Conservation (phyloP, 305 asterid genomes). For the Rubia tinctorum region DNA sequence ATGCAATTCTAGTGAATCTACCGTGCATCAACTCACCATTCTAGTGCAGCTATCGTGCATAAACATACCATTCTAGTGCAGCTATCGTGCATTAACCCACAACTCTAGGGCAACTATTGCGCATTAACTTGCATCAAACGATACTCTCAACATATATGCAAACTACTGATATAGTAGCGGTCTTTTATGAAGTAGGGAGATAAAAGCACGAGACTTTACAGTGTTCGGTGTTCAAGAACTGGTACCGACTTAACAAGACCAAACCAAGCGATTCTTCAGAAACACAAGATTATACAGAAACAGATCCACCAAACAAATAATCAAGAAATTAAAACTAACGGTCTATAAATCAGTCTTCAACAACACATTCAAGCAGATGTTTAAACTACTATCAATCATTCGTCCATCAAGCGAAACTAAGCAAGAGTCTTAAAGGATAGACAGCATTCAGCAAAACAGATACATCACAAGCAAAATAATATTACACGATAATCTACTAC, state of each 20-base stretch:
- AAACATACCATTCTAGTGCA: too few relatives aligned
- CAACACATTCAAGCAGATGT: conserved; percentile 13
- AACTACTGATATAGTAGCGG: too few relatives aligned
- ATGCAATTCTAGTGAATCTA: too few relatives aligned
- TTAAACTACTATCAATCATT: conserved; percentile 12
- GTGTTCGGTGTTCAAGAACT: too few relatives aligned
- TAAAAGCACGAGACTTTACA: too few relatives aligned
- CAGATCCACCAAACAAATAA: not conserved
- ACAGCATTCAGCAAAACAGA: conserved; percentile 17
- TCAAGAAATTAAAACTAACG: not conserved
- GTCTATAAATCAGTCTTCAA: not conserved
- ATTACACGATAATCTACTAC: conserved; percentile 15
- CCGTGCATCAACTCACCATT: too few relatives aligned
- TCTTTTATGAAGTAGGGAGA: too few relatives aligned
- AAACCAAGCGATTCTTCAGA: not conserved
- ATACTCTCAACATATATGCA: too few relatives aligned
- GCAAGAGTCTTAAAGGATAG: conserved; percentile 11
- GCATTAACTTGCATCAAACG: not conserved
- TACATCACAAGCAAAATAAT: conserved; percentile 20
- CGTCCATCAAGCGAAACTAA: conserved; percentile 7
- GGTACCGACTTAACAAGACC: too few relatives aligned
- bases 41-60: too few relatives aligned
- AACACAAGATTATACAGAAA: not conserved
- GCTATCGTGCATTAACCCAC: too few relatives aligned
- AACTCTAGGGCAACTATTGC: not conserved